phyloP scores from a whole-genome alignment of 2,329 filamentous ascomycete genomes.

The Colletotrichum salicis region DNA sequence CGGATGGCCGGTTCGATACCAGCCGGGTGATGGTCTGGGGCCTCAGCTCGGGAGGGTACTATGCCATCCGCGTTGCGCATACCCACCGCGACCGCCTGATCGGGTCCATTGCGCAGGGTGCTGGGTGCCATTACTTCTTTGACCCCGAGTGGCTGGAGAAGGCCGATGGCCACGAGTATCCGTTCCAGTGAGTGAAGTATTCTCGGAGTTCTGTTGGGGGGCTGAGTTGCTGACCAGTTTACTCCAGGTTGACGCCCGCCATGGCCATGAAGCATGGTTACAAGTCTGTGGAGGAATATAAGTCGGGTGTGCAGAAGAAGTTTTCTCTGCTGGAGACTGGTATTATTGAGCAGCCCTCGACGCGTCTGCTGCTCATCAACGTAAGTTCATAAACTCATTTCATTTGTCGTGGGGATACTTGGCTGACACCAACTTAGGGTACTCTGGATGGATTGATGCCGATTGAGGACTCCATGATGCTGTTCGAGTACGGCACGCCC shows the following conservation, averaged over 20 bases:
- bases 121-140: conserved; percentile 66
- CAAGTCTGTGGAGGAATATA: conserved; percentile 63
- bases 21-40: conserved; percentile 70
- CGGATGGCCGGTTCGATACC: conserved; percentile 65
- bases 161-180: conserved; percentile 75
- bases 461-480: conserved; percentile 73
- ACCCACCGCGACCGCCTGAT: conserved; percentile 67
- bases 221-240: conserved; percentile 3
- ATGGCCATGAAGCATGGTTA: conserved; percentile 74
- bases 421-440: conserved; percentile 53
- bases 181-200: conserved; percentile 58
- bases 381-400: conserved; percentile 48
- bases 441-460: conserved; percentile 73
- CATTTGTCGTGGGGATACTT: background rate
- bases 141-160: conserved; percentile 65
- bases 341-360: conserved; percentile 65
- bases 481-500: conserved; percentile 72
- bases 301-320: conserved; percentile 64
- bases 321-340: conserved; percentile 72
- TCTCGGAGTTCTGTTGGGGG: background rate
- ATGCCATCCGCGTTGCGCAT: conserved; percentile 74
- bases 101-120: conserved; percentile 69
- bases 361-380: conserved; percentile 69
- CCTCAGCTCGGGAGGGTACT: conserved; percentile 73
- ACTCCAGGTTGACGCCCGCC: conserved; percentile 58